Evolutionary conservation across 2,329 filamentous ascomycete species (phyloP), one percentile per base, ranked within the genome.

Genomic region (Talaromyces verruculosus): DNA sequence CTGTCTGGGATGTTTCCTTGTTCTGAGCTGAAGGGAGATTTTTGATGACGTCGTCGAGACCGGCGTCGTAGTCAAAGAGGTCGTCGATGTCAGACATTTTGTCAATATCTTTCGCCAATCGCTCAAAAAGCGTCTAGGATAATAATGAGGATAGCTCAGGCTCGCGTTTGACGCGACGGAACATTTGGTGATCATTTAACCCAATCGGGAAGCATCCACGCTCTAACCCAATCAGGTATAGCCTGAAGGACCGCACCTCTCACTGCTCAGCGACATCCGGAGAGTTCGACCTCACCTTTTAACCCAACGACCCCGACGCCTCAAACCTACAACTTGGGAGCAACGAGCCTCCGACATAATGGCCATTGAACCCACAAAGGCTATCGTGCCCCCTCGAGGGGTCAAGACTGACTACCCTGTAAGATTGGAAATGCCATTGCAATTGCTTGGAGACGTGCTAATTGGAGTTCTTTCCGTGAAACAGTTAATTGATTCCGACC

Each of bases 401-500:
- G 82, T 93, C 73, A 85, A 89, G 78, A 91, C 91, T 73, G 89
- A 95, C 68, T 98, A 91, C 79, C 94, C 94, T 67, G 95, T 98
- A 83, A 75, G 91, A 30, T 84, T 64, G 66, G 19, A 39, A 30
- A 4, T 30, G 5, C 41, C 19, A 37, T 15, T 22, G 1, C 39
- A 51, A 13, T 57, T 35, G 49, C 62, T 45, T 68, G 28, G 58
- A 45, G 22, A 11, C 22, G 3, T 45, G 15, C 57, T 60, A 60
- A 60, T 33, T 43, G 22, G 37, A 60, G 57, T 43, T 60, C 57
- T 45, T 39, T 60, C 57, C 57, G 22, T 28, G 15, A 45, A 60
- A 71, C 82, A 99, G 95, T 91, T 98, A 83, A 98, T 99, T 81
- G 95, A 99, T 84, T 96, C 92, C 84, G 95, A 99, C 82, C 95